Evolutionary conservation across 169 alveolate genomes (phyloP).

Genomic region (Cryptosporidium tyzzeri): DNA sequence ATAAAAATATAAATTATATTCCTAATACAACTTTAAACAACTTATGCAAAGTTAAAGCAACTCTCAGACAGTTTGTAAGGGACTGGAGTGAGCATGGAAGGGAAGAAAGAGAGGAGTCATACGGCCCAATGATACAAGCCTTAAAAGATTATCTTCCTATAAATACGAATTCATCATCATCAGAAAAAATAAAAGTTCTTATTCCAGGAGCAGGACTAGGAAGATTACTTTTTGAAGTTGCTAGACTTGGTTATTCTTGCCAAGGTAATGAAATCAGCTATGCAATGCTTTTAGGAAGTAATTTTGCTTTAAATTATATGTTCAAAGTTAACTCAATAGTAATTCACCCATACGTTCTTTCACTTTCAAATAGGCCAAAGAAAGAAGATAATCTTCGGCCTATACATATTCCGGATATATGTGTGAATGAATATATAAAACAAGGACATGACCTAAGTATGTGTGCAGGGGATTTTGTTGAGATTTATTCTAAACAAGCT

Average conservation of each 20-base stretch:
- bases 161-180: slow-evolving; percentile 68
- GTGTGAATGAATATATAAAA: slow-evolving; percentile 84
- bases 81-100: slow-evolving; percentile 96
- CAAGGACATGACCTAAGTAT: slow-evolving; percentile 91
- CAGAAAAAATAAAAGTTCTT: slow-evolving; percentile 83
- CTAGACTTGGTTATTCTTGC: slow-evolving; percentile 94
- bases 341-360: slow-evolving; percentile 86
- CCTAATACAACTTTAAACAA: slow-evolving; percentile 79
- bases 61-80: slow-evolving; percentile 94
- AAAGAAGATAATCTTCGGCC: slow-evolving; percentile 90
- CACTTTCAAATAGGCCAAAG: slow-evolving; percentile 84
- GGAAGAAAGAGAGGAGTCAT: slow-evolving; percentile 93
- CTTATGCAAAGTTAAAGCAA: slow-evolving; percentile 88
- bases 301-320: slow-evolving; percentile 86
- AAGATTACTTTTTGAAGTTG: slow-evolving; percentile 96
- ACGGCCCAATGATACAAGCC: slow-evolving; percentile 92
- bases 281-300: slow-evolving; percentile 93
- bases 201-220: slow-evolving; percentile 98
- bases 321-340: slow-evolving; percentile 79
- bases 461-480: slow-evolving; percentile 98
- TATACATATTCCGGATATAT: slow-evolving; percentile 93
- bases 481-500: slow-evolving; percentile 83
- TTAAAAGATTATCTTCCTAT: slow-evolving; percentile 87
- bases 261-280: slow-evolving; percentile 98
- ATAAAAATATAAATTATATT: neutral